phyloP scores from a whole-genome alignment of 192 early-diverging fungal genomes.

The Allomyces macrogynus region DNA sequence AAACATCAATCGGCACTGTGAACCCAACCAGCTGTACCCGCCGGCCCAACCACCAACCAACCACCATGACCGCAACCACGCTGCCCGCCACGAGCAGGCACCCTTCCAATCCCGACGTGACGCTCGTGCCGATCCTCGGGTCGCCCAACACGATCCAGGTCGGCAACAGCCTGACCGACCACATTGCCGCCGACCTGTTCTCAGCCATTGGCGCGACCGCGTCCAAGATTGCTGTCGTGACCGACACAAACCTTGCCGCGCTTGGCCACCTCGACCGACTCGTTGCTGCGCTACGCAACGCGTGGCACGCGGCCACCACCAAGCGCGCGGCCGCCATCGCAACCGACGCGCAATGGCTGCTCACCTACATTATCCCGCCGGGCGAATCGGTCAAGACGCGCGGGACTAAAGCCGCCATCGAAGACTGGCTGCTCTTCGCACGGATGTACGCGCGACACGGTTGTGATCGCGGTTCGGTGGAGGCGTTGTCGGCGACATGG shows the following conservation, averaged over 20 bases:
- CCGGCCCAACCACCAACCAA: too few relatives aligned
- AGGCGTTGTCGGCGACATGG: slow-evolving; percentile 90
- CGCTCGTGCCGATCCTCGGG: neutral
- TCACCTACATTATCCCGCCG: slow-evolving; percentile 59
- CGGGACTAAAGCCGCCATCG: slow-evolving; percentile 61
- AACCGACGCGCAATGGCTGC: slow-evolving; percentile 22
- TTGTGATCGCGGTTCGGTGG: slow-evolving; percentile 85
- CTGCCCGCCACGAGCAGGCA: too few relatives aligned
- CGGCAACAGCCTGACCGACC: slow-evolving; percentile 43
- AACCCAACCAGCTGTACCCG: too few relatives aligned
- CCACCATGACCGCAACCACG: too few relatives aligned
- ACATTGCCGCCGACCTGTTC: slow-evolving; percentile 44
- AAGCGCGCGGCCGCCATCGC: slow-evolving; percentile 1
- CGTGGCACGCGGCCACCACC: slow-evolving; percentile 8
- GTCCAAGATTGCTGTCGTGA: slow-evolving; percentile 72
- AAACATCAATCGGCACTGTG: too few relatives aligned
- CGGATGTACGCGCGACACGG: slow-evolving; percentile 78
- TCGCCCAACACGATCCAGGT: slow-evolving; percentile 26
- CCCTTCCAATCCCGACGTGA: too few relatives aligned
- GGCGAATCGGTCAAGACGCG: slow-evolving; percentile 80
- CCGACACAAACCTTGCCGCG: slow-evolving; percentile 63
- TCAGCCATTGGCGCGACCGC: slow-evolving; percentile 12
- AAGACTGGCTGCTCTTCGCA: slow-evolving; percentile 73
- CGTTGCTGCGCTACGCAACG: slow-evolving; percentile 24
- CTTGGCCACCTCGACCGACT: slow-evolving; percentile 44